Conservation (phyloP, 208 protist genomes). For the Trypanosoma boissoni region DNA sequence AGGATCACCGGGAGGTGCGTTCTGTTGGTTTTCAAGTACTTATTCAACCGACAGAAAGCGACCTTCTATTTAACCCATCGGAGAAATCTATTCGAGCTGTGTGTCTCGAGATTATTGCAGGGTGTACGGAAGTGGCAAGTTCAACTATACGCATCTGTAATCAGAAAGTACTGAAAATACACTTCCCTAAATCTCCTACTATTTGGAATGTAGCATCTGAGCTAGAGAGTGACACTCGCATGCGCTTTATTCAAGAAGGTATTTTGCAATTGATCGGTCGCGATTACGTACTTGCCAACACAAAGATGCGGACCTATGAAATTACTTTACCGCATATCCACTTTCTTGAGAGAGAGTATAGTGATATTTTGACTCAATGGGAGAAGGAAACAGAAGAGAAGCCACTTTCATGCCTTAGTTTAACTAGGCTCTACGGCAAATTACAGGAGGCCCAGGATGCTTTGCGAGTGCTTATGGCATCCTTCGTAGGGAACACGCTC, state of each 20-base stretch:
- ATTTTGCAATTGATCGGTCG: constrained; percentile 59
- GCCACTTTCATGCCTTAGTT: constrained; percentile 41
- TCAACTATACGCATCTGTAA: constrained; percentile 64
- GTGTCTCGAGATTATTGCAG: constrained; percentile 60
- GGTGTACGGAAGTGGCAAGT: constrained; percentile 62
- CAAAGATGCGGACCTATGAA: constrained; percentile 73
- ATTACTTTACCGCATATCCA: constrained; percentile 82
- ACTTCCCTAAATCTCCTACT: constrained; percentile 74
- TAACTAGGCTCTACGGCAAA: constrained; percentile 74
- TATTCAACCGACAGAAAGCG: constrained; percentile 56
- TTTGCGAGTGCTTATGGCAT: constrained; percentile 83
- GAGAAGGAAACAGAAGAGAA: constrained; percentile 60
- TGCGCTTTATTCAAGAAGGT: constrained; percentile 53
- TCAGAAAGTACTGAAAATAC: constrained; percentile 72
- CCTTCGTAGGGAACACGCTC: constrained; percentile 83
- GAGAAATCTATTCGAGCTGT: constrained; percentile 50
- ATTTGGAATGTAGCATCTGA: constrained; percentile 74
- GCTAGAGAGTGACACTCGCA: constrained; percentile 62
- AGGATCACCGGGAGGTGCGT: constrained; percentile 62
- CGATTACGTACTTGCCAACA: constrained; percentile 82
- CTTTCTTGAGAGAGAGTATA: constrained; percentile 86
- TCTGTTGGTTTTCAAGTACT: constrained; percentile 89
- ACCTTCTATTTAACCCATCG: constrained; percentile 77
- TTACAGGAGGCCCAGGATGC: constrained; percentile 81
- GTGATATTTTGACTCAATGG: constrained; percentile 67